Evolutionary conservation across 2,329 filamentous ascomycete species (phyloP), one percentile per base, ranked within the genome.

Genomic region (Fusarium keratoplasticum): DNA sequence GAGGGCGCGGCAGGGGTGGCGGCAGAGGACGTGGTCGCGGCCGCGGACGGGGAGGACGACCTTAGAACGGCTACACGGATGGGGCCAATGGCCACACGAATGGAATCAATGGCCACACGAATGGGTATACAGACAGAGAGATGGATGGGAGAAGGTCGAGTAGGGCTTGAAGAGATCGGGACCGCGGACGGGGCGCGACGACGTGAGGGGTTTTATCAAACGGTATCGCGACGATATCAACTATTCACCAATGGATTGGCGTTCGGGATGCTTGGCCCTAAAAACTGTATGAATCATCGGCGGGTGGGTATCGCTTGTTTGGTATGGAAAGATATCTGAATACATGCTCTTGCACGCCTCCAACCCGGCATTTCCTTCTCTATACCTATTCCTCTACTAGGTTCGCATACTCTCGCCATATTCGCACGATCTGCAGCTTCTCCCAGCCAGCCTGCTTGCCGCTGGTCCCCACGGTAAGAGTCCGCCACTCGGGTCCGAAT

Each of bases 391-490:
- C 58, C 36, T 62, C 38, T 7, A 47, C 54, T 25, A 52, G 44
- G 14, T 29, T 70, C 35, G 31, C 60, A 67, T 64, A 67, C 42
- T 86, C 86, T 78, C 90, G 89, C 93, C 94, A 97, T 80, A 98
- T 93, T 80, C 95, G 90, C 76, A 98, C 86, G 77, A 99, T 93
- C 80, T 95, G 92, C 82, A 99, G 86, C 84, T 93, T 97, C 86
- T 99, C 96, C 95, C 96, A 98, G 0, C 96, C 96, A 33, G 93
- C 96, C 82, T 93, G 91, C 86, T 92, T 95, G 58, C 96, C 96
- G 82, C 95, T 98, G 63, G 88, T 89, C 8, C 94, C 93, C 6
- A 97, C 95, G 20, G 90, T 94, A 81, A 95, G 91, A 11, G 90
- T 94, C 70, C 82, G 87, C 96, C 96, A 98, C 27, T 77, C 81